Base-by-base conservation (phyloP, 805 yeast genomes). In the Schwanniomyces polymorphus region DNA sequence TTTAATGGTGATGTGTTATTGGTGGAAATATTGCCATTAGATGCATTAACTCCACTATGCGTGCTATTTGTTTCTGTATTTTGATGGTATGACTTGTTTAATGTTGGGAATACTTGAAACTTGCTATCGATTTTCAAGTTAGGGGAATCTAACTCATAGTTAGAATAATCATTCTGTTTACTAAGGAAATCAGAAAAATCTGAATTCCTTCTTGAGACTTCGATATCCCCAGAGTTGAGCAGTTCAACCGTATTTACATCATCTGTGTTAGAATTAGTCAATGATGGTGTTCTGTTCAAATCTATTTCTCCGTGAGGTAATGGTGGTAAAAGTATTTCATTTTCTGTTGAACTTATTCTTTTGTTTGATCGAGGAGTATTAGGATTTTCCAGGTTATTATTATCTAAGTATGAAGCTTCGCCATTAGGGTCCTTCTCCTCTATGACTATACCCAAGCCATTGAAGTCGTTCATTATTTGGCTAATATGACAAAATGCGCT, bases 391-490 rank as follows among this genome's bases (percentile, higher is more conserved):
- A 12, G 6, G 12, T 28, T 37, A 21, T 37, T 12, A 21, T 37
- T 23, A 4, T 31, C 21, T 31, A 31, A 18, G 21, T 31, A 31
- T 16, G 35, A 31, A 11, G 21, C 7, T 14, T 31, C 35, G 8
- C 35, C 21, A 14, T 31, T 31, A 6, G 48, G 42, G 26, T 58
- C 61, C 26, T 47, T 52, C 43, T 66, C 70, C 49, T 68, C 73
- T 14, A 67, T 41, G 14, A 67, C 60, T 33, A 67, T 67, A 18
- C 71, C 72, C 50, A 68, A 56, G 5, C 71, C 72, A 46, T 51
- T 50, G 37, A 40, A 44, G 25, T 39, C 47, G 18, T 28, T 29
- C 45, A 28, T 28, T 17, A 14, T 26, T 12, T 26, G 29, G 33
- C 14, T 27, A 27, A 4, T 38, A 38, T 38, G 12, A 9, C 7